phyloP scores from a whole-genome alignment of 768 basidiomycete species.

The Mrakia frigida region DNA sequence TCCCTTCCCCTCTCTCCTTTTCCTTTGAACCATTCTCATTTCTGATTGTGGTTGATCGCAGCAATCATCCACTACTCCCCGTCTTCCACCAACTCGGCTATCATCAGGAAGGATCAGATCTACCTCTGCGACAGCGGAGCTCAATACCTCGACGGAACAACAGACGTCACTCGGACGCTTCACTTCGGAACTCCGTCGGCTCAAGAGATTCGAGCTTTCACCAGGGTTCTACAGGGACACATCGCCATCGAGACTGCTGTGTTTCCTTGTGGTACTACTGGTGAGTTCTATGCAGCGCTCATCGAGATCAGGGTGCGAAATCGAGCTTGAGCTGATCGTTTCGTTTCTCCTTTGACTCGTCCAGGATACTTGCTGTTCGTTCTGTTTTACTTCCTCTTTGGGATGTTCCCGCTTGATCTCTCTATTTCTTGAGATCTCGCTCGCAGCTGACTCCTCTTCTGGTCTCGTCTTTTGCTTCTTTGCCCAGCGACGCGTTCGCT shows the following conservation, averaged over 20 bases:
- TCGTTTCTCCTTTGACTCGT: neutral
- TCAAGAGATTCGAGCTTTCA: conserved; percentile 84
- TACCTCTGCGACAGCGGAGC: conserved; percentile 82
- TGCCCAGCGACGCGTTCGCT: conserved; percentile 69
- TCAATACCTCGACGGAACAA: conserved; percentile 92
- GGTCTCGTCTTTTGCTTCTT: too few species aligned
- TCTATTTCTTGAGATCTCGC: too few species aligned
- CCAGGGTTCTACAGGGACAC: conserved; percentile 93
- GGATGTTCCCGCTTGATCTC: too few species aligned
- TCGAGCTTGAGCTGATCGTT: neutral
- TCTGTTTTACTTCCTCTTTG: too few species aligned
- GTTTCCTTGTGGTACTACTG: conserved; percentile 78
- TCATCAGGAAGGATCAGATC: conserved; percentile 66
- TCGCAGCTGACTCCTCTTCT: too few species aligned
- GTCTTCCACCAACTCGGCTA: conserved; percentile 63
- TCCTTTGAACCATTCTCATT: neutral
- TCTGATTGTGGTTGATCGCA: too few species aligned
- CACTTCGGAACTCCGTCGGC: conserved; percentile 76
- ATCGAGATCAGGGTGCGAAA: neutral
- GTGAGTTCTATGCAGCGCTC: conserved; percentile 25
- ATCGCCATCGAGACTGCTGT: conserved; percentile 85
- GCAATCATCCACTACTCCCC: conserved; percentile 86
- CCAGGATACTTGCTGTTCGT: neutral
- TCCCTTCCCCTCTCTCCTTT: neutral
- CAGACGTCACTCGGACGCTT: conserved; percentile 85